A percentile compares a stretch with the other conserved stretches of the same genome.
Evolutionary conservation across 306 rosid species (phyloP).

Genomic region (Ammopiptanthus mongolicus): DNA sequence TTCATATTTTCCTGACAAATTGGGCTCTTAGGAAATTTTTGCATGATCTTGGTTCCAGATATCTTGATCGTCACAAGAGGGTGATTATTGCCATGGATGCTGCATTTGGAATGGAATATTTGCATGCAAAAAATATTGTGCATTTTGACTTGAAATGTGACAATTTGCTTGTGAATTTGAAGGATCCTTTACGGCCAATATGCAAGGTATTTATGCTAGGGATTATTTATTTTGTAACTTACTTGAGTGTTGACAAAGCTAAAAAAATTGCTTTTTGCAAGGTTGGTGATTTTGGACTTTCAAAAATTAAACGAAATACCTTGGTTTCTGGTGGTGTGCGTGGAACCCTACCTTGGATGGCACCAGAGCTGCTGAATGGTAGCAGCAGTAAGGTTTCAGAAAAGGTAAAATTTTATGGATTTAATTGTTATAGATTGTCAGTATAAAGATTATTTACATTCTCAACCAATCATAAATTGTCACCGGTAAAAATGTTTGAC

Average conservation of each 20-base stretch:
- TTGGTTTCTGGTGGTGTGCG: constrained; percentile 95
- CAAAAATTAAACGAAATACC: constrained; percentile 88
- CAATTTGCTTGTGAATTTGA: constrained; percentile 86
- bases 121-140: constrained; percentile 88
- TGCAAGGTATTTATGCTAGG: constrained; percentile 59
- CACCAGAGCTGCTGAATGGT: constrained; percentile 87
- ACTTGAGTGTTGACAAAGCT: background rate
- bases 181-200: constrained; percentile 82
- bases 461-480: too few species aligned
- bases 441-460: too few species aligned
- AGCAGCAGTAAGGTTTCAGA: constrained; percentile 92
- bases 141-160: constrained; percentile 95
- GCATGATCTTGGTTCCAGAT: constrained; percentile 39
- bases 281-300: constrained; percentile 97
- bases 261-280: constrained; percentile 21
- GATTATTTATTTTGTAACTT: background rate
- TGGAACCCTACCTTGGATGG: constrained; percentile 98
- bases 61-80: constrained; percentile 88
- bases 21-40: background rate
- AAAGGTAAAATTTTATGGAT: constrained; percentile 78
- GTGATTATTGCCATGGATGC: constrained; percentile 94
- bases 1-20: background rate
- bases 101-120: constrained; percentile 97
- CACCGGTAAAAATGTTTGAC: too few species aligned
- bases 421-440: too few species aligned